Base-by-base conservation (phyloP, 1,284 basidiomycete genomes). In the Mycosarcoma maydis region DNA sequence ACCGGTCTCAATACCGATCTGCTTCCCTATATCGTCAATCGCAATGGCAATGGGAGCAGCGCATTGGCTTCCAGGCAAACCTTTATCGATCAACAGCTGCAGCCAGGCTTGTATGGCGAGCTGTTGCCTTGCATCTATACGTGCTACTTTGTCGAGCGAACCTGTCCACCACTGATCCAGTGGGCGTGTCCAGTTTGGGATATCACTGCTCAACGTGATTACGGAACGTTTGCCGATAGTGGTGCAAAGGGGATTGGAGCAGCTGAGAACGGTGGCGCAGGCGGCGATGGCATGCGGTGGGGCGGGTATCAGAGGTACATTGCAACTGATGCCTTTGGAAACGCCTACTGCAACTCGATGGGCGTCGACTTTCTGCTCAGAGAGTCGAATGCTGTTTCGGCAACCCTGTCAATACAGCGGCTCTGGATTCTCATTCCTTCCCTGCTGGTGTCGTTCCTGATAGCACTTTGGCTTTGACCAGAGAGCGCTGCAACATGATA, bases 171-270 rank as follows among this genome's bases (percentile, higher is more conserved):
- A 13, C 23, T 80, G 34, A 57, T 79, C 23, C 42, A 71, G 17
- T 81, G 80, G 80, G 33, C 50, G 6, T 81, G 80, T 42, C 80
- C 80, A 2, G 30, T 53, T 1, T 81, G 80, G 80, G 78, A 76
- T 39, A 60, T 81, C 16, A 76, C 78, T 0, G 77, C 78, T 6
- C 73, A 80, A 58, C 53, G 67, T 7, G 75, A 79, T 36, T 81
- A 81, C 46, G 80, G 80, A 20, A 78, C 78, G 6, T 81, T 80
- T 73, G 78, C 76, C 2, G 78, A 80, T 46, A 71, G 75, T 14
- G 75, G 71, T 9, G 27, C 41, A 0, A 52, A 67, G 11, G 79
- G 79, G 4, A 61, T 78, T 9, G 78, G 78, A 6, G 74, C 67
- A 4, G 73, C 50, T 1, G 47, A 61, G 39, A 80, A 81, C 29